Base-by-base conservation (phyloP, 768 basidiomycete species). In the Glaciozyma antarctica region DNA sequence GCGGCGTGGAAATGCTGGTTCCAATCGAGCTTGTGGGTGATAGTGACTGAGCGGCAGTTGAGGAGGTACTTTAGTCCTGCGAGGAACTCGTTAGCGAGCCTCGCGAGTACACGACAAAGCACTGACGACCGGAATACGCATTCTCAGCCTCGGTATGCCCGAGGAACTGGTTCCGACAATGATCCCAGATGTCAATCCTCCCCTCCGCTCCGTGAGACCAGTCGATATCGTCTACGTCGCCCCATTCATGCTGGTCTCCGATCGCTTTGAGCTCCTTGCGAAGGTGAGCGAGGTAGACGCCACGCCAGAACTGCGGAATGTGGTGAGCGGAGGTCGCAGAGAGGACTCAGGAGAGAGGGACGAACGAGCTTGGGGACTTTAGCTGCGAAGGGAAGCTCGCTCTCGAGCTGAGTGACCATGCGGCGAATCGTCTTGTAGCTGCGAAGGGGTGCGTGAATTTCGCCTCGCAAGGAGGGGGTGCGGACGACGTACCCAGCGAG, bases 1-100 rank as follows among this genome's bases (percentile, higher is more conserved):
- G 52, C 52, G 26, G 24, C 52, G 26, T 53, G 52, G 26, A 53
- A 53, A 13, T 53, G 52, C 52, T 53, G 52, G 28, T 53, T 28
- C 26, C 30, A 53, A 6, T 53, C 30, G 7, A 53, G 13, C 52
- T 28, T 24, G 19, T 28, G 52, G 26, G 52, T 28, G 26, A 53
- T 24, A 26, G 30, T 28, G 26, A 53, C 52, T 24, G 26, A 28
- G 9, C 52, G 24, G 52, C 52, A 53, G 28, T 53, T 53, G 52
- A 53, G 52, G 16, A 53, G 52, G 52, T 53, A 53, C 52, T 53
- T 53, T 6, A 53, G 32, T 4, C 32, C 32, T 32, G 32, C 32
- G 9, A 32, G 9, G 32, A 4, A 4, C 9, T 32, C 32, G n/a
- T 32, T 9, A 32, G 32, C 32, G 32, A 32, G 32, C 32, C 32